Conservation (phyloP, 495 filamentous ascomycete genomes). For the Xylaria venustula region DNA sequence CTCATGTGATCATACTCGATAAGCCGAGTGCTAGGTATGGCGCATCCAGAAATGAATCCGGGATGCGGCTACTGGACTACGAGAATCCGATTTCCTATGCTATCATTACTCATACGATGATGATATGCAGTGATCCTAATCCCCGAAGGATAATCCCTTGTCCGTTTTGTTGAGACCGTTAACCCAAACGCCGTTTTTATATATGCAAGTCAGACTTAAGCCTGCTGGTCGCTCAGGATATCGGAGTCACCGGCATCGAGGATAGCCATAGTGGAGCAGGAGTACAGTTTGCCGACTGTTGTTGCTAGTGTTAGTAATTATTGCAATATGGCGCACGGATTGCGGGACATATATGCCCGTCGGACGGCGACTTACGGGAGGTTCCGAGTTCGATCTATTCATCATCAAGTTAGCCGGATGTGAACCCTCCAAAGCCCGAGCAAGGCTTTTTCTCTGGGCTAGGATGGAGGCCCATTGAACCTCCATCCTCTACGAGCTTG, state of each 20-base stretch:
- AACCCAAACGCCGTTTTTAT: conserved; percentile 44
- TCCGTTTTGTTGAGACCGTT: conserved; percentile 25
- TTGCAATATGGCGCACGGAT: not conserved
- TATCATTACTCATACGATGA: conserved; percentile 8
- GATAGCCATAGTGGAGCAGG: conserved; percentile 91
- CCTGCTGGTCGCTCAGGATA: conserved; percentile 73
- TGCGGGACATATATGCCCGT: not conserved
- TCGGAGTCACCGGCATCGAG: conserved; percentile 97
- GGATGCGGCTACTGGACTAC: conserved; percentile 10
- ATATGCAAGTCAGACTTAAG: conserved; percentile 34
- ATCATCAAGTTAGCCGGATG: conserved; percentile 45
- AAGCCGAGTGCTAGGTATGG: conserved; percentile 8
- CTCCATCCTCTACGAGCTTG: conserved; percentile 18
- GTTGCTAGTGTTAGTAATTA: conserved; percentile 30
- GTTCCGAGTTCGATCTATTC: conserved; percentile 92
- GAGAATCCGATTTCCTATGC: conserved; percentile 9
- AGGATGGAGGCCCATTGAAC: conserved; percentile 24
- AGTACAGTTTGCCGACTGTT: conserved; percentile 79
- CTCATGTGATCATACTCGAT: conserved; percentile 25
- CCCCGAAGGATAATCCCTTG: conserved; percentile 8
- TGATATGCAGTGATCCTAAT: conserved; percentile 2
- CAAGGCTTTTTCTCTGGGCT: conserved; percentile 79
- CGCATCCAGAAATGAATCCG: not conserved
- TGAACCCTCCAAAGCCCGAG: conserved; percentile 82
- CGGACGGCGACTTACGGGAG: conserved; percentile 44